phyloP scores from a whole-genome alignment of 1,139 yeast species.

The Blastobotrys proliferans region DNA sequence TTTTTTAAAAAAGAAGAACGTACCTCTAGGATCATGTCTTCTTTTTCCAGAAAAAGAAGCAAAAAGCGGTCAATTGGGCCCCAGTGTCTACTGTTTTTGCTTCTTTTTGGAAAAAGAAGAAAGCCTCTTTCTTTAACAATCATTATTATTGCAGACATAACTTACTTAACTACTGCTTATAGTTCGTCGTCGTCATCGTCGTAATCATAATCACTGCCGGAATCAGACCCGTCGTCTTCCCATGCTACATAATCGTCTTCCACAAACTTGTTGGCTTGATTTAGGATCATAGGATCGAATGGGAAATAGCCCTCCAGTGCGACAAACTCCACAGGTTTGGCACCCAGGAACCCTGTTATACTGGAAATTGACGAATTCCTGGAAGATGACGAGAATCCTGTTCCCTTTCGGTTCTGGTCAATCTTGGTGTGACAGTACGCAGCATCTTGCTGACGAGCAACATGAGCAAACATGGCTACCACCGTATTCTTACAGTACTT shows the following conservation, averaged over 20 bases:
- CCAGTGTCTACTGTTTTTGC: no score
- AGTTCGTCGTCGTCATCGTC: conserved; percentile 13
- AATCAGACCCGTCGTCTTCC: conserved; percentile 69
- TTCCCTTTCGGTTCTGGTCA: conserved; percentile 79
- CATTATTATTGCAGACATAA: no score
- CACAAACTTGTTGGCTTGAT: conserved; percentile 52
- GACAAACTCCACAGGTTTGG: conserved; percentile 68
- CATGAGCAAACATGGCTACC: conserved; percentile 87
- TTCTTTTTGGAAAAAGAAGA: no score
- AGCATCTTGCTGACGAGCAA: conserved; percentile 83
- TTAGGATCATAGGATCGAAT: conserved; percentile 84
- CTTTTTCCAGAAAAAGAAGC: no score
- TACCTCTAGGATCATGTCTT: no score
- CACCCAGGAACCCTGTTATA: conserved; percentile 6
- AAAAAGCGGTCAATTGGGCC: no score
- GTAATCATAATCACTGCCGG: conserved; percentile 31
- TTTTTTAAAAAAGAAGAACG: no score
- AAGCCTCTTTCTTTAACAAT: no score
- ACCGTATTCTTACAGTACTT: conserved; percentile 93
- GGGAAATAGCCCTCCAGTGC: conserved; percentile 93
- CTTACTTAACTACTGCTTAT: not conserved
- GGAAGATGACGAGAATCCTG: conserved; percentile 26
- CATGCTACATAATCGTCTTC: conserved; percentile 71
- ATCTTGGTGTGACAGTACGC: conserved; percentile 92
- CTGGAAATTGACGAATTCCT: conserved; percentile 14